These are phyloP conservation scores for Euphorbia celastroides DNA, from an alignment of 441 rosid genomes.

Conservation along the genomic window DNA sequence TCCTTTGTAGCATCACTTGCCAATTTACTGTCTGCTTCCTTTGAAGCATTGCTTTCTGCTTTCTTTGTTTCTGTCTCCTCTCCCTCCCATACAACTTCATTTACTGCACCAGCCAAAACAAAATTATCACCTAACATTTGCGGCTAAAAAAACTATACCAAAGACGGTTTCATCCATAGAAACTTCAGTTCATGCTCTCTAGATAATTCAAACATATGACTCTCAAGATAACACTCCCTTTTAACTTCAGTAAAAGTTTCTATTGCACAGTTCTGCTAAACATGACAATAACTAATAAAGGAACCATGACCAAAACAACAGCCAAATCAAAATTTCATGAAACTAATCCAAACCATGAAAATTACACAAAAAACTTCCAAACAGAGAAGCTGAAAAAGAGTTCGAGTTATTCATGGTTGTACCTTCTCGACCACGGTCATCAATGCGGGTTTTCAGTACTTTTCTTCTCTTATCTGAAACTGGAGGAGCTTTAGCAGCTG, in stretches of 20 bases:
- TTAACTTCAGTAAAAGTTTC: background rate
- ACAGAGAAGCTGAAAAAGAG: too few relatives aligned
- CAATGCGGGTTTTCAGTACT: constrained; percentile 65
- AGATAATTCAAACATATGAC: background rate
- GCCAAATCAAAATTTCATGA: background rate
- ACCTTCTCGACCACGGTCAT: constrained; percentile 98
- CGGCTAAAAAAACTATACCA: background rate
- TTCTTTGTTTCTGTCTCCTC: constrained; percentile 46
- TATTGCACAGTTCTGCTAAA: background rate
- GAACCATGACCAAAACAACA: background rate
- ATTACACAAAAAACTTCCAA: constrained; percentile 1
- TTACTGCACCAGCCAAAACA: constrained; percentile 37
- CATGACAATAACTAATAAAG: background rate
- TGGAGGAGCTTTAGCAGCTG: constrained; percentile 31
- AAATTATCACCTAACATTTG: background rate
- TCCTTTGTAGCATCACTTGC: constrained; percentile 26
- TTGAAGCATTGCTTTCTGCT: constrained; percentile 22
- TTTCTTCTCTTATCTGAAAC: constrained; percentile 66
- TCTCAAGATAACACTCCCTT: background rate
- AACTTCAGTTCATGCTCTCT: background rate
- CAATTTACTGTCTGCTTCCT: constrained; percentile 26
- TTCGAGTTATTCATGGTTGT: constrained; percentile 3
- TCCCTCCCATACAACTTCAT: constrained; percentile 84
- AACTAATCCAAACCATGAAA: background rate
- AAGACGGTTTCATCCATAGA: background rate